Evolutionary conservation across 1,284 basidiomycete genomes (phyloP), one percentile per base, ranked within the genome.

Genomic region (Vanrija sp.): DNA sequence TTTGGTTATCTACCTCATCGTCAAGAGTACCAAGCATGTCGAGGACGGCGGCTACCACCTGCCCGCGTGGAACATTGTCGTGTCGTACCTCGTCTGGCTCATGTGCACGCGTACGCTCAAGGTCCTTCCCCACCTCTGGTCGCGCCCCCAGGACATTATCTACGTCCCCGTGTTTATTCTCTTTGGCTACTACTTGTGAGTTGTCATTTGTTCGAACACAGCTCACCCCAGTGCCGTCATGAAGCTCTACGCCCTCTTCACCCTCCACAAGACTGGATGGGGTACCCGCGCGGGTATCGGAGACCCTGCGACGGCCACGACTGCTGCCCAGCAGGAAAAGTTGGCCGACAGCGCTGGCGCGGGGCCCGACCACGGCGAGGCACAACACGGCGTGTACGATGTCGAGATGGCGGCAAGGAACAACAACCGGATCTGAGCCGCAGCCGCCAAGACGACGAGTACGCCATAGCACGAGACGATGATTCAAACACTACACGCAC

Each of bases 161-260:
- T 84, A 90, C 72, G 87, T 94, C 12, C 90, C 90, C 4, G 89
- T 88, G n/a, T 94, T 91, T 77, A 89, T 93, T 66, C 67, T 85
- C 6, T 93, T 93, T 68, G 89, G 89, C 22, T 93, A 94, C 73
- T 77, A 77, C 62, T 77, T 77, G 73, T 75, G 47, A 64, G 73
- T 61, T 12, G 18, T n/a, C n/a, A 14, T 16, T 19, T 4, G n/a
- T n/a, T n/a, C n/a, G n/a, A n/a, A n/a, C n/a, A 8, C 38, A 39
- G 38, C 38, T 39, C 18, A 39, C 38, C 87, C 87, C 76, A 90
- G 89, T 64, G 85, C 88, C 14, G 77, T 90, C 64, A 90, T 92
- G 88, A 91, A 90, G 75, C 61, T 91, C 41, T 91, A 91, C 71
- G 88, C 88, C 23, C 76, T 89, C 22, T 85, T 83, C 71, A 91